Base-by-base conservation (phyloP, 108 stramenopile genomes). In the Fistulifera pelliculosa region DNA sequence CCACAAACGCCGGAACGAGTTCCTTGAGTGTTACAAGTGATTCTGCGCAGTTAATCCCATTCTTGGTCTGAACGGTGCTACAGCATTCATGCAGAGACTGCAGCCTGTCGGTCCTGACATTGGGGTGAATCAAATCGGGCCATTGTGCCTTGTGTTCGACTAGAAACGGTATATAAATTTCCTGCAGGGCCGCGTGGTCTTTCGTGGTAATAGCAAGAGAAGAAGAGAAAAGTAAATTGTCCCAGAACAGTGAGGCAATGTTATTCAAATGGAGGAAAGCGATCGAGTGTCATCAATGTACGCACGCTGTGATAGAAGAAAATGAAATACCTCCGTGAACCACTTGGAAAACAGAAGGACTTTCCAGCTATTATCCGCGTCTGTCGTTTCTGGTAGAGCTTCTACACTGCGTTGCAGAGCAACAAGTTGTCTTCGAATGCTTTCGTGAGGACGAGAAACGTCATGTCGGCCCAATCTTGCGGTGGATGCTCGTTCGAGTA, bases 361-460 rank as follows among this genome's bases (percentile, higher is more conserved):
- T 26, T 50, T 50, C 49, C 49, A 50, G 22, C 24, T 2, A 50
- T 50, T 26, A 15, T 19, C 22, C 26, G 13, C 22, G 49, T 22
- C 26, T 2, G 23, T 24, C 8, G 23, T 24, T 22, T 50, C 22
- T 19, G 49, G 49, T 21, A 50, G 22, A 24, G 49, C 49, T 24
- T 50, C 24, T 24, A 26, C 23, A 50, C 49, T 50, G 12, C 21
- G 15, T 15, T 15, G 21, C 49, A 50, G 2, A 26, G 49, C 12
- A 15, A 15, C 15, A 12, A 50, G 23, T 50, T 50, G 24, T 15
- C 49, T 22, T 13, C 49, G 49, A 22, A 50, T 26, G 24, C 49
- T 26, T 50, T 50, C 49, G 26, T 50, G 49, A 10, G 49, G 49
- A 50, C 26, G 19, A 50, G 22, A 23, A 50, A 50, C 24, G 49